Conservation (phyloP, 352 stramenopile species). For the Aphanomyces stellatus region DNA sequence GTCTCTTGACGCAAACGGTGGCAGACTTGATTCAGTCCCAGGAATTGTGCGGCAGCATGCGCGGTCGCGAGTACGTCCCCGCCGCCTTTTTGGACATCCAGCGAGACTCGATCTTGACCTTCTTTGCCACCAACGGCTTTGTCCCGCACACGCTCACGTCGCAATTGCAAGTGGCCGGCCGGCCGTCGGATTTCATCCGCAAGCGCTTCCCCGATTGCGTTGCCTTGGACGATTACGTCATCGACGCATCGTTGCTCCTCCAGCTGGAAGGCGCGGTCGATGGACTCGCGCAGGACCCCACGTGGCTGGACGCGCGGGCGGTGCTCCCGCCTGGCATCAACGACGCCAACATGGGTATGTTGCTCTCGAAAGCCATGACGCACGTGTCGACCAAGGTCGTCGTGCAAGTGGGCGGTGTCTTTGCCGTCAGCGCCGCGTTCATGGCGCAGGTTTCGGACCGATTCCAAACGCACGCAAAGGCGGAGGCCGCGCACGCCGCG, state of each 20-base stretch:
- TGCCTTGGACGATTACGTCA: slow-evolving; percentile 48
- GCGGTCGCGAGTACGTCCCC: slow-evolving; percentile 69
- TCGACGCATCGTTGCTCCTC: slow-evolving; percentile 47
- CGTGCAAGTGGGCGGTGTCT: slow-evolving; percentile 46
- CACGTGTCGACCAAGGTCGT: slow-evolving; percentile 26
- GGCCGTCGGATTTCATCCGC: slow-evolving; percentile 68
- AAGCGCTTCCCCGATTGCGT: slow-evolving; percentile 60
- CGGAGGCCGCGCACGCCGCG: slow-evolving; percentile 33
- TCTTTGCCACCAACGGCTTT: slow-evolving; percentile 81
- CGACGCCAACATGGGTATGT: slow-evolving; percentile 31
- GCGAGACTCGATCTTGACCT: slow-evolving; percentile 68
- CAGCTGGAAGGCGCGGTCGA: slow-evolving; percentile 69
- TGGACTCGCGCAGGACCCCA: slow-evolving; percentile 52
- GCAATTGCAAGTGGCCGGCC: slow-evolving; percentile 44
- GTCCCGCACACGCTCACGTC: slow-evolving; percentile 44
- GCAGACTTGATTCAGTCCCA: slow-evolving; percentile 42
- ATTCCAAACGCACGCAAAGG: slow-evolving; percentile 40
- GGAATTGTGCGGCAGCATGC: slow-evolving; percentile 50
- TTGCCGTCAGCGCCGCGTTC: slow-evolving; percentile 54
- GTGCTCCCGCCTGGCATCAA: slow-evolving; percentile 55
- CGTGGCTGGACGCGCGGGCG: slow-evolving; percentile 45
- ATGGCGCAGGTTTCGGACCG: slow-evolving; percentile 35
- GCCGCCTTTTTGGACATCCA: slow-evolving; percentile 69
- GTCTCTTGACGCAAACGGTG: slow-evolving; percentile 48
- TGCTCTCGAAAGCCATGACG: slow-evolving; percentile 32